A percentile compares a stretch with the other conserved stretches of the same genome.
phyloP scores from a whole-genome alignment of 441 rosid species.

The Populus hybrid region DNA sequence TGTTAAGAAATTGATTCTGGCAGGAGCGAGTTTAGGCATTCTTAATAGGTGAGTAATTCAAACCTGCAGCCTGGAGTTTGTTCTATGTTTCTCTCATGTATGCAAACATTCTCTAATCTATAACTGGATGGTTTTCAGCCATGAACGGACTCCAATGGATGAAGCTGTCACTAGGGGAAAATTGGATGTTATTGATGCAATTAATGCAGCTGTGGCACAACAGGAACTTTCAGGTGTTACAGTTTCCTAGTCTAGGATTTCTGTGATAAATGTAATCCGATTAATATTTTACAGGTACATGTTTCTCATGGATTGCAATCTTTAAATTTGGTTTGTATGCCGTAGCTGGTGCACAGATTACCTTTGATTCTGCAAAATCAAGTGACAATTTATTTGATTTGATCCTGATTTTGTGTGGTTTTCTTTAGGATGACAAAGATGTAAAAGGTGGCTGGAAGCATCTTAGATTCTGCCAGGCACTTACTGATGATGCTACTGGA shows the following conservation, averaged over 20 bases:
- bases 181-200: slow-evolving; percentile 61
- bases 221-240: slow-evolving; percentile 56
- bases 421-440: neutral
- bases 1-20: slow-evolving; percentile 60
- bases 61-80: slow-evolving; percentile 6
- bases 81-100: neutral
- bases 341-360: neutral
- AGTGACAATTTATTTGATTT: neutral
- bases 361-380: neutral
- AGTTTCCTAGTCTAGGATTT: slow-evolving; percentile 34
- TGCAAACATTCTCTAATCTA: neutral
- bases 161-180: slow-evolving; percentile 73
- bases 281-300: neutral
- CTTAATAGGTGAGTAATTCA: slow-evolving; percentile 55
- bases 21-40: slow-evolving; percentile 67
- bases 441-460: slow-evolving; percentile 4
- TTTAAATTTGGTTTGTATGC: neutral
- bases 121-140: slow-evolving; percentile 41
- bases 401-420: neutral
- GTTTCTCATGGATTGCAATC: neutral
- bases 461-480: slow-evolving; percentile 3
- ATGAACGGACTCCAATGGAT: slow-evolving; percentile 75
- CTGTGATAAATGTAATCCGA: neutral
- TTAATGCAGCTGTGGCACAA: slow-evolving; percentile 58
- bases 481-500: slow-evolving; percentile 11